phyloP scores from a whole-genome alignment of 2,329 filamentous ascomycete genomes.

The Alternaria sp. region DNA sequence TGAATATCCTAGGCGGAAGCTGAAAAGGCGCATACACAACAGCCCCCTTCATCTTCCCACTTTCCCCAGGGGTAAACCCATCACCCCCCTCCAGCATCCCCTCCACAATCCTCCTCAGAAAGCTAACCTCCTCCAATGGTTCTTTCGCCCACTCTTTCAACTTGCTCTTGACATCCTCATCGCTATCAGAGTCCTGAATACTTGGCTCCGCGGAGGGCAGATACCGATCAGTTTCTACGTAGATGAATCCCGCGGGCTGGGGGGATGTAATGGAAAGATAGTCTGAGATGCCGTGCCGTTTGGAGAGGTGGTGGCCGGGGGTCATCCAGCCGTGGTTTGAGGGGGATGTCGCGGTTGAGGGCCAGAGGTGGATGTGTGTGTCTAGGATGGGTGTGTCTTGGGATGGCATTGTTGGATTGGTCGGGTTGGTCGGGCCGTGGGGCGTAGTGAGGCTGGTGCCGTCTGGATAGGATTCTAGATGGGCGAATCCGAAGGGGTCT shows the following conservation, averaged over 20 bases:
- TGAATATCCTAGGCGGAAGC: constrained; percentile 65
- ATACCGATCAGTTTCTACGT: constrained; percentile 80
- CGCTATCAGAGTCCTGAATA: neutral
- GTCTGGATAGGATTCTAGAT: neutral
- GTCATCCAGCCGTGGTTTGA: constrained; percentile 73
- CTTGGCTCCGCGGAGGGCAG: constrained; percentile 21
- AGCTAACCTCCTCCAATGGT: constrained; percentile 75
- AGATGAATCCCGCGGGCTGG: constrained; percentile 68
- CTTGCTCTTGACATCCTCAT: constrained; percentile 9
- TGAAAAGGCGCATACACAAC: constrained; percentile 88
- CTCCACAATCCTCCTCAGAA: constrained; percentile 69
- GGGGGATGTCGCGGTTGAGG: constrained; percentile 65
- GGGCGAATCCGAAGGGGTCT: neutral
- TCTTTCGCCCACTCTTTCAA: constrained; percentile 65
- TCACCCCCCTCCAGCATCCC: constrained; percentile 71
- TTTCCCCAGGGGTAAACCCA: constrained; percentile 52
- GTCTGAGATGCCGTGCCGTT: constrained; percentile 69
- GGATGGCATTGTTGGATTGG: constrained; percentile 26
- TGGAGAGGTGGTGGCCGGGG: constrained; percentile 61
- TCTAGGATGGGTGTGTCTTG: constrained; percentile 68
- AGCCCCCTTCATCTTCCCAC: constrained; percentile 67
- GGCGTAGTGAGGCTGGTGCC: neutral
- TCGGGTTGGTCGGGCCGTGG: neutral
- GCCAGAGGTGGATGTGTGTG: constrained; percentile 90
- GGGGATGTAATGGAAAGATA: constrained; percentile 53